Evolutionary conservation across 306 rosid species (phyloP).

Genomic region (Vigna radiata): DNA sequence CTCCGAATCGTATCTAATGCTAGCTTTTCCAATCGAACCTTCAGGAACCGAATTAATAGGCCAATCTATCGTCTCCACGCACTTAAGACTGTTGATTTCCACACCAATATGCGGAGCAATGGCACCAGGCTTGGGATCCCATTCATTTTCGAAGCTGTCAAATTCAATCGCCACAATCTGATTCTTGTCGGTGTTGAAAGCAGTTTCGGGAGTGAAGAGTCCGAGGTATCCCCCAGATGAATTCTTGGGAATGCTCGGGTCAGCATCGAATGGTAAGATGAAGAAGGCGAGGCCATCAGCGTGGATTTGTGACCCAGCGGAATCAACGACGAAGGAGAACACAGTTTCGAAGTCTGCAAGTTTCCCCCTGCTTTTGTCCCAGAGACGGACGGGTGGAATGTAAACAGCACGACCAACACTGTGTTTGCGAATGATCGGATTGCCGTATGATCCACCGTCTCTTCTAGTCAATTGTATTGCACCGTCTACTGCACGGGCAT

Average conservation of each 20-base stretch:
- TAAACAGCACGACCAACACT: slow-evolving; percentile 10
- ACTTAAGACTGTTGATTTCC: slow-evolving; percentile 40
- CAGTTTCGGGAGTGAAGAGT: slow-evolving; percentile 40
- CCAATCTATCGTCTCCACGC: background rate
- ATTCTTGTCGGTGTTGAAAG: slow-evolving; percentile 25
- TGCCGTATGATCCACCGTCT: background rate
- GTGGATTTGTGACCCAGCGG: background rate
- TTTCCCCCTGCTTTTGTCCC: background rate
- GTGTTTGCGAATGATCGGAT: background rate
- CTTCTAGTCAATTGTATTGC: slow-evolving; percentile 28
- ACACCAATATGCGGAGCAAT: slow-evolving; percentile 58
- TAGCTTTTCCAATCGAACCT: slow-evolving; percentile 3
- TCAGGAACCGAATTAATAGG: background rate
- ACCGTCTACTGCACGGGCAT: slow-evolving; percentile 5
- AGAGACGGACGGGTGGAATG: background rate
- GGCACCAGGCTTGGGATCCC: slow-evolving; percentile 50
- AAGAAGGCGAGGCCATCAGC: slow-evolving; percentile 69
- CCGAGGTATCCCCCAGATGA: slow-evolving; percentile 44
- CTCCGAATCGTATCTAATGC: slow-evolving; percentile 26
- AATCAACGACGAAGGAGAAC: slow-evolving; percentile 1
- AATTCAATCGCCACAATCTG: slow-evolving; percentile 62
- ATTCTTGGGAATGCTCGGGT: slow-evolving; percentile 31
- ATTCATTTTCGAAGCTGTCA: slow-evolving; percentile 46
- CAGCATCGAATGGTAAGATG: slow-evolving; percentile 49
- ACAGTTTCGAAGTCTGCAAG: background rate